Evolutionary conservation across 768 basidiomycete genomes (phyloP), one percentile per base, ranked within the genome.

Genomic region (Naganishia kalamii): DNA sequence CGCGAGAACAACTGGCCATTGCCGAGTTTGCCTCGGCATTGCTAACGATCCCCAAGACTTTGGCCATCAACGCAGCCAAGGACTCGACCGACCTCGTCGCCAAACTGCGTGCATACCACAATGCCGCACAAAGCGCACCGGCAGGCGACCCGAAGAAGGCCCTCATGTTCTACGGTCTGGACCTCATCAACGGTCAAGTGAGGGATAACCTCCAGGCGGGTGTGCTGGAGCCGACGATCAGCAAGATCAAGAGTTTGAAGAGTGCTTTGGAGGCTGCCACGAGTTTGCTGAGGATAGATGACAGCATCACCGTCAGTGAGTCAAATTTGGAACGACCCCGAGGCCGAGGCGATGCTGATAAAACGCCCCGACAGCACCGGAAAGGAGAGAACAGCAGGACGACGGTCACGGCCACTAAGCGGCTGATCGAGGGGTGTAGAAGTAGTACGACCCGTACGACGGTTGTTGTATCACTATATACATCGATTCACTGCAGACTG

Each of bases 81-180:
- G 96, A 99, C 76, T 92, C 93, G 40, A 98, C 94, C 0, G 91
- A 97, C 63, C 85, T 99, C 21, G 92, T 99, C 41, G 93, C 96
- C 23, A 97, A 97, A 79, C 82, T 99, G 52, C 88, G 96, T 57
- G 88, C 93, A 11, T 98, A 93, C 80, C 96, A 99, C 81, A 92
- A 92, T 71, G 88, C 91, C 48, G 93, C 93, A 3, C 94, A 96
- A 80, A 92, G 88, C 70, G 94, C 92, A 2, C 87, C 90, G 1
- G 83, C 81, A 0, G 89, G 89, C 43, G 96, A 98, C 79, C 89
- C 91, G 17, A 94, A 92, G 80, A 90, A 96, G 78, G 85, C 80
- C 5, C 82, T 97, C 41, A 79, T 93, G 78, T 88, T 90, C 66
- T 98, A 96, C 78, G 96, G 96, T 0, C 84, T 99, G 65, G 96